Evolutionary conservation across 805 yeast genomes (phyloP).

Genomic region (Zygosaccharomyces bailii): DNA sequence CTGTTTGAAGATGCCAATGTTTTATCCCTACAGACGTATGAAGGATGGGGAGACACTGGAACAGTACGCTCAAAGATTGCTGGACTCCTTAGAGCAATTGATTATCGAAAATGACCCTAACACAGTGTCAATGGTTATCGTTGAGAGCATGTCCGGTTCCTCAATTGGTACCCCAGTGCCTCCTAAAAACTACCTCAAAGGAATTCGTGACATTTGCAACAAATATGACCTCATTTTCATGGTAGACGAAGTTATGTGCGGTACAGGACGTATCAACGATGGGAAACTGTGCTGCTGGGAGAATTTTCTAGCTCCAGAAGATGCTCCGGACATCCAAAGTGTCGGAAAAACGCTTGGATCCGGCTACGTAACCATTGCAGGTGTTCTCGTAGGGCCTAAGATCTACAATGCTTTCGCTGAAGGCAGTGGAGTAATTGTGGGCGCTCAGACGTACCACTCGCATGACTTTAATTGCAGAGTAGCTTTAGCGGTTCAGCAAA

Average conservation of each 20-base stretch:
- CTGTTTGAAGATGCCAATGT: constrained; percentile 32
- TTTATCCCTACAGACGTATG: constrained; percentile 37
- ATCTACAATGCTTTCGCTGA: constrained; percentile 38
- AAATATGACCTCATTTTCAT: constrained; percentile 50
- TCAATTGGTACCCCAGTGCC: constrained; percentile 46
- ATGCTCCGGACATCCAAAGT: constrained; percentile 46
- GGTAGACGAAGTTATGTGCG: constrained; percentile 58
- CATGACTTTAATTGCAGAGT: constrained; percentile 47
- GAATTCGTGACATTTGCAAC: constrained; percentile 45
- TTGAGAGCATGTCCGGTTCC: constrained; percentile 48
- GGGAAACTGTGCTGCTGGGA: constrained; percentile 50
- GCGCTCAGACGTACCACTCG: constrained; percentile 52
- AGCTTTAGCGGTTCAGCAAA: constrained; percentile 46
- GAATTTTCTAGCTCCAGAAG: constrained; percentile 38
- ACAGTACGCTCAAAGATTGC: constrained; percentile 39
- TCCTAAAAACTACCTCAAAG: constrained; percentile 46
- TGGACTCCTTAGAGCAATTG: constrained; percentile 42
- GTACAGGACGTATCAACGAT: constrained; percentile 46
- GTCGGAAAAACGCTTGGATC: constrained; percentile 50
- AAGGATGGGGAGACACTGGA: constrained; percentile 39
- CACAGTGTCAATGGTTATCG: constrained; percentile 42
- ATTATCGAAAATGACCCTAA: constrained; percentile 43
- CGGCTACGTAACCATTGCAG: constrained; percentile 50
- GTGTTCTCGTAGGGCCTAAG: constrained; percentile 42
- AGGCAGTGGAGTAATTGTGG: constrained; percentile 42